These are phyloP conservation scores for Amanita subjunquillea DNA, from an alignment of 768 basidiomycete species.

Conservation along the genomic window DNA sequence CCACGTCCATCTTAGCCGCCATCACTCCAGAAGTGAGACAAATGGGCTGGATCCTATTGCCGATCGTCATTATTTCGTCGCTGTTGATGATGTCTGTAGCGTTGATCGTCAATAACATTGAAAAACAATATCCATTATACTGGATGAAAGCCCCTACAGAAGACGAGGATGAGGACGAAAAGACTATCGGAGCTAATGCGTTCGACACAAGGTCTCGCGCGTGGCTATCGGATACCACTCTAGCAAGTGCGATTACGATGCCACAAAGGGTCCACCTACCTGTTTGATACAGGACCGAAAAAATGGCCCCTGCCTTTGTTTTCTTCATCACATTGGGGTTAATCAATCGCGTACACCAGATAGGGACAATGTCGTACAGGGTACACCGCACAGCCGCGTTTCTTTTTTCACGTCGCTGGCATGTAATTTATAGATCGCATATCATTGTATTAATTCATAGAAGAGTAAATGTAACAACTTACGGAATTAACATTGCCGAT, in stretches of 20 bases:
- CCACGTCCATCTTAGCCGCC: slow-evolving; percentile 42
- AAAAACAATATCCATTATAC: slow-evolving; percentile 36
- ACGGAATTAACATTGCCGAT: too few species aligned
- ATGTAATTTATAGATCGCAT: background rate
- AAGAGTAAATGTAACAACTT: background rate
- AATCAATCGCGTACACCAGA: background rate
- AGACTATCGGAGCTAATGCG: background rate
- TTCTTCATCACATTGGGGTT: background rate
- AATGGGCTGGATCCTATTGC: slow-evolving; percentile 45
- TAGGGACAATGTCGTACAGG: background rate
- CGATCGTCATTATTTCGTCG: slow-evolving; percentile 39
- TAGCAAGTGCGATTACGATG: background rate
- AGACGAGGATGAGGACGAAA: background rate
- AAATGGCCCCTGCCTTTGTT: background rate
- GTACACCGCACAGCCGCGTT: background rate
- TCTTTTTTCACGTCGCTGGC: background rate
- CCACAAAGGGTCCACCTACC: background rate
- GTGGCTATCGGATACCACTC: background rate
- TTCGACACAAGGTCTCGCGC: background rate
- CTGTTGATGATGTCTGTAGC: slow-evolving; percentile 32
- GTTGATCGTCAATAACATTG: slow-evolving; percentile 40
- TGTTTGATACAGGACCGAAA: background rate
- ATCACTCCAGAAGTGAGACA: slow-evolving; percentile 28
- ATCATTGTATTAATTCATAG: background rate
- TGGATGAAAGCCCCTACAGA: slow-evolving; percentile 24